Base-by-base conservation (phyloP, 768 basidiomycete genomes). In the Serendipita sp. region DNA sequence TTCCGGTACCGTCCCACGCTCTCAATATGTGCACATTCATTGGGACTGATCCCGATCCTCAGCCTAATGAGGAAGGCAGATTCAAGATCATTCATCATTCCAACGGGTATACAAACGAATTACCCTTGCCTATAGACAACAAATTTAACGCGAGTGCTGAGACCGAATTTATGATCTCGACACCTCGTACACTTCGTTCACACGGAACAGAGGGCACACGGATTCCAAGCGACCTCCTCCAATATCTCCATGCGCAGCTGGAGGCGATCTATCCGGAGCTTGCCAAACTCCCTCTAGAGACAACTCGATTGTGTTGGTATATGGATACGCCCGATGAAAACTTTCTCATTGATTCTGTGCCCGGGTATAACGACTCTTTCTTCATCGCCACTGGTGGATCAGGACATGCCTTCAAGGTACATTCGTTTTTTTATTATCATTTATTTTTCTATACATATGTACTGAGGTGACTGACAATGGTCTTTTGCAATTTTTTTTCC, bases 241-340 rank as follows among this genome's bases (percentile, higher is more conserved):
- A 72, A 41, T 70, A 70, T 61, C 69, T 95, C 61, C 77, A 88
- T 42, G 71, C 70, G 2, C 72, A 76, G 9, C 71, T 95, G 11
- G 70, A 73, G 20, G 69, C 72, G 33, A 74, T 91, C 26, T 93
- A 87, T 72, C 95, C 94, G 26, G 82, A 82, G 58, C 77, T 98
- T 48, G 86, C 82, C 3, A 73, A 81, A 66, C 86, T 83, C 71
- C 80, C 86, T 0, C 88, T 92, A 69, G 70, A 73, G 31, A 75
- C 75, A 4, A 94, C 92, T 11, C 75, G 94, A 64, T 72, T 98
- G 65, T 98, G 94, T 74, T 97, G 94, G 94, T 97, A 97, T 71
- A 85, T 85, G 24, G 94, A 96, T 68, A 83, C 91, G 3, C 79
- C 83, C 0, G 87, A 93, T 68, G 85, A 82, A 2, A 81, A 97